Evolutionary conservation across 2,329 filamentous ascomycete genomes (phyloP).

Genomic region (Epichloe sibirici): DNA sequence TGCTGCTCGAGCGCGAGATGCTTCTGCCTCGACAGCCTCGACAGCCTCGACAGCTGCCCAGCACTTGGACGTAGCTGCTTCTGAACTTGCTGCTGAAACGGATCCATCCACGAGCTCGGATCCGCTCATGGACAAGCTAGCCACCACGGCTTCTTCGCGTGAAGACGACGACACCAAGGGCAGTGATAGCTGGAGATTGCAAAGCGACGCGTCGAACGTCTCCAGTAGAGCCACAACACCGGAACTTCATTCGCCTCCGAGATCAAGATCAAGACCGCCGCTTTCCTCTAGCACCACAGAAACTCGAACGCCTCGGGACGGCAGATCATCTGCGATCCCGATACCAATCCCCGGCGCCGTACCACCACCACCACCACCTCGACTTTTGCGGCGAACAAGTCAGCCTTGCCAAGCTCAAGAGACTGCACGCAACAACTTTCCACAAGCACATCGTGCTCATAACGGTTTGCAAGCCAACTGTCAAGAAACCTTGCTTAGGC

Average conservation of each 20-base stretch:
- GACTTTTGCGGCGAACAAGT: too few species aligned
- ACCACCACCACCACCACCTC: slow-evolving; percentile 6
- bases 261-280: slow-evolving; percentile 3
- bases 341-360: slow-evolving; percentile 7
- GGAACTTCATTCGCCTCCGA: slow-evolving; percentile 11
- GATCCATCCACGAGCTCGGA: background rate
- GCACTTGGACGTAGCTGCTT: background rate
- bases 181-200: slow-evolving; percentile 15
- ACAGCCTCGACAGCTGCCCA: background rate
- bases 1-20: background rate
- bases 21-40: background rate
- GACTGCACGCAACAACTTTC: too few species aligned
- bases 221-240: slow-evolving; percentile 18
- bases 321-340: slow-evolving; percentile 3
- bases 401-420: too few species aligned
- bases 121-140: slow-evolving; percentile 2
- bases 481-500: too few species aligned
- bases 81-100: background rate
- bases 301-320: slow-evolving; percentile 7
- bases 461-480: too few species aligned
- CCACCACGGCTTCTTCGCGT: slow-evolving; percentile 13
- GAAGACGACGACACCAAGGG: slow-evolving; percentile 15
- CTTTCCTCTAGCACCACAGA: slow-evolving; percentile 7
- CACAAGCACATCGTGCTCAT: too few species aligned
- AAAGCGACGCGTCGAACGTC: slow-evolving; percentile 17